Base-by-base conservation (phyloP, 2,329 filamentous ascomycete species). In the Talaromyces marneffei region DNA sequence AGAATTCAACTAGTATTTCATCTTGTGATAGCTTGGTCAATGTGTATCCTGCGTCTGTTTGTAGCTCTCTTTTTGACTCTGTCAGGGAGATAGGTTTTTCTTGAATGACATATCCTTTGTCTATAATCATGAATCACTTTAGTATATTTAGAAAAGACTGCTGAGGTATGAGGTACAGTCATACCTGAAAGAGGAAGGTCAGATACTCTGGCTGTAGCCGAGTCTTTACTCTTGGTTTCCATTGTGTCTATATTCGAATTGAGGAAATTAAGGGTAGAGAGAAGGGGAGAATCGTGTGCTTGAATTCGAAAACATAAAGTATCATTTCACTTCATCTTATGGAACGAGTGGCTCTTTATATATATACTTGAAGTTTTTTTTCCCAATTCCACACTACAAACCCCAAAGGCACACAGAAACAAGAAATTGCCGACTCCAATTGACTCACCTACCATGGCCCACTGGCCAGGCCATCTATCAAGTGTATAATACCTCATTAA, bases 1-100 rank as follows among this genome's bases (percentile, higher is more conserved):
- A 60, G 42, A 71, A 72, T n/a, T 67, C 68, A 50, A 71, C 69
- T 20, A 71, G 59, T 10, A 65, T 65, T 62, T 69, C 59, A 60
- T 67, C 33, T n/a, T 60, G 57, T 18, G 66, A 65, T 8, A 68
- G 5, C 56, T 66, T 58, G 57, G 66, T 53, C 39, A 71, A 58
- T 23, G 50, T 66, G 37, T 68, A 71, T 40, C 66, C 54, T 16
- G 57, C 55, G 35, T 64, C 53, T 52, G 57, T 18, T 5, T 12
- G 39, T 16, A 52, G 7, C 8, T 53, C 60, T 37, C 40, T 25
- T 31, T 53, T 53, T 8, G 57, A 44, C 6, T 57, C 27, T 8
- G 52, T n/a, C 20, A 7, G 20, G 33, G 33, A 27, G 3, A 33
- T 14, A 31, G 48, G 10, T 4, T 14, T 33, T 23, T 8, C 29